Evolutionary conservation across 1,284 basidiomycete species (phyloP).

Genomic region (Boletellus deceptivus): DNA sequence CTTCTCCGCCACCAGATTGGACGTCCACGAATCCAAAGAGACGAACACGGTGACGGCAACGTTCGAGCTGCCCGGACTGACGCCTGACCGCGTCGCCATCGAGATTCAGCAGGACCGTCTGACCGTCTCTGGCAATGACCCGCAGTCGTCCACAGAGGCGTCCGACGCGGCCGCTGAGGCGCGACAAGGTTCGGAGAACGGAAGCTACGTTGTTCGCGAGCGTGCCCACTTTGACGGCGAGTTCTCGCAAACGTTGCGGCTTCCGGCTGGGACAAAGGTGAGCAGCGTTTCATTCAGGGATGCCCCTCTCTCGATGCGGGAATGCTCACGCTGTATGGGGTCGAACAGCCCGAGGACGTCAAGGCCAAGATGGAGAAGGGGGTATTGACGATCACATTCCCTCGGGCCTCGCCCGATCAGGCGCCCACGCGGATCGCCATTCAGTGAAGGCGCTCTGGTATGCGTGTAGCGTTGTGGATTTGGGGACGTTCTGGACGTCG

Average conservation of each 20-base stretch:
- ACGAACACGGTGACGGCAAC: slow-evolving; percentile 38
- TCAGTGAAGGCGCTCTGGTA: neutral
- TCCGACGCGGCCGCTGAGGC: slow-evolving; percentile 10
- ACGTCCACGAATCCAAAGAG: slow-evolving; percentile 35
- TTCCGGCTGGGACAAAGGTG: slow-evolving; percentile 39
- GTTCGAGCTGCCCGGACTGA: slow-evolving; percentile 46
- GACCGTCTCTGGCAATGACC: slow-evolving; percentile 37
- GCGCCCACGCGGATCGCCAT: slow-evolving; percentile 3
- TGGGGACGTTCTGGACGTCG: too few species aligned
- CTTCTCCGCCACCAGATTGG: slow-evolving; percentile 25
- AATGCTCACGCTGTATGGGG: too few species aligned
- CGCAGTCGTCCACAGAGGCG: slow-evolving; percentile 1
- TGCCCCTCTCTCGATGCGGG: too few species aligned
- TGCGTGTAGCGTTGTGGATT: too few species aligned
- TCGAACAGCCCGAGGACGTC: neutral
- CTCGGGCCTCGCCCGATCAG: neutral
- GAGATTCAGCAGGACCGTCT: slow-evolving; percentile 39
- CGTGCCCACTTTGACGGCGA: slow-evolving; percentile 32
- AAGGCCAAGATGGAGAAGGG: slow-evolving; percentile 12
- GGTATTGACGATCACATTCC: slow-evolving; percentile 4
- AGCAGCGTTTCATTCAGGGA: neutral
- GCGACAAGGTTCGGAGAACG: slow-evolving; percentile 19
- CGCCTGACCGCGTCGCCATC: slow-evolving; percentile 40
- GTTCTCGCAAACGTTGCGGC: slow-evolving; percentile 36
- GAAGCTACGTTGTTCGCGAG: slow-evolving; percentile 37